Evolutionary conservation across 331 rosid genomes (phyloP).

Genomic region (Acacia pycnantha): DNA sequence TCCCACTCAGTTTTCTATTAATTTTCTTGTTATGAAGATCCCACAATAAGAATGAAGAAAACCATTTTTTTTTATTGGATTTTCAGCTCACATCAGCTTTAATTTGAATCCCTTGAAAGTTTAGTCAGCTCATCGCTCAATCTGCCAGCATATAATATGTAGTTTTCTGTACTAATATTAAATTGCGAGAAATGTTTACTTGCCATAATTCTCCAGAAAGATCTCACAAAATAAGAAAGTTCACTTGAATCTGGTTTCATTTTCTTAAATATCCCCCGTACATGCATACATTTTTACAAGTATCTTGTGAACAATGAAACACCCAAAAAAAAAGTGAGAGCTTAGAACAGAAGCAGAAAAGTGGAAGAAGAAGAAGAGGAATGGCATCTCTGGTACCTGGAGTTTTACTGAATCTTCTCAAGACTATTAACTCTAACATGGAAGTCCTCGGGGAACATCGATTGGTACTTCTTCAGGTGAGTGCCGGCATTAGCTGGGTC

Average conservation of each 20-base stretch:
- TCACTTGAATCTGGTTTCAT: background rate
- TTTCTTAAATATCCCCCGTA: background rate
- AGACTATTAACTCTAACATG: conserved; percentile 63
- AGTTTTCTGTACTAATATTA: background rate
- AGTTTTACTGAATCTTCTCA: conserved; percentile 83
- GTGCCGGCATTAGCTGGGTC: conserved; percentile 87
- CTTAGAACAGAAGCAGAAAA: background rate
- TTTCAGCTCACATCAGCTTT: background rate
- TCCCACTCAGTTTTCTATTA: background rate
- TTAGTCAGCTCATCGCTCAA: background rate
- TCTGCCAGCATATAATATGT: background rate
- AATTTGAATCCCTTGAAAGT: background rate
- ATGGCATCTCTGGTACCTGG: conserved; percentile 94
- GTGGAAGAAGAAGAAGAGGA: conserved; percentile 5
- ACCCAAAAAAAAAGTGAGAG: background rate
- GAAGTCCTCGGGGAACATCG: conserved; percentile 83
- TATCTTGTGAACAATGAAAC: background rate
- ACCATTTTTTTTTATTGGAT: background rate
- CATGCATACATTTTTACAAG: background rate
- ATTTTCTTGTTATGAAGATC: conserved; percentile 1
- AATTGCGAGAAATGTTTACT: background rate
- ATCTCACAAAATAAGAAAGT: background rate
- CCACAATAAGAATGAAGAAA: background rate
- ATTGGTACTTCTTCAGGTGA: conserved; percentile 79
- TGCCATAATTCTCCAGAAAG: background rate